Evolutionary conservation across 345 rosid genomes (phyloP), one percentile per base, ranked within the genome.

Genomic region (Syzygium jambos): DNA sequence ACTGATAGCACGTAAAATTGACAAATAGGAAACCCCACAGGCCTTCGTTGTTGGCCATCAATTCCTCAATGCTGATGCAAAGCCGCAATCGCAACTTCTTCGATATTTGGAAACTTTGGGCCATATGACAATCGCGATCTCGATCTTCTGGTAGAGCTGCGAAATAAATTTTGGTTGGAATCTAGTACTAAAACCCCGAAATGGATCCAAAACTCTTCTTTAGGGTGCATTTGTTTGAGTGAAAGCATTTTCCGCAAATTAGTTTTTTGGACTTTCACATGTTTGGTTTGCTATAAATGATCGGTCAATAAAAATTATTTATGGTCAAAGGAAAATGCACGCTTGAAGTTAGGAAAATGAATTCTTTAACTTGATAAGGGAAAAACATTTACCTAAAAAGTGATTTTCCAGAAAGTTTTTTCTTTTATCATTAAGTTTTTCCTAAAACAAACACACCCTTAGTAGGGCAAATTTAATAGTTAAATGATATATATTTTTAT

Each of bases 271-370:
- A 61, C 38, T 61, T n/a, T 61, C 21, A 14, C 1, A 9, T 63
- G 10, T n/a, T 63, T 6, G 38, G 21, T 0, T 63, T 0, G 11
- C 5, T 14, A 1, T 29, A 63, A 29, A 17, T 63, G 10, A 63
- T 7, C 16, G 16, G 15, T 29, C 9, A 5, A 27, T 0, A 2
- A 63, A 63, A n/a, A 63, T 15, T 2, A 63, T 63, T 63, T 61
- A 61, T 0, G 0, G 16, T 61, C 4, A 63, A 63, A 63, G 2
- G 11, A 63, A 63, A 63, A 29, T 30, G 19, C 38, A 63, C 8
- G 38, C 38, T n/a, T n/a, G 1, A 63, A 13, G 38, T 63, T n/a
- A 63, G 38, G 38, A 63, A 61, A 14, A 63, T 29, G 1, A 63
- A 63, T 63, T 52, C 7, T 52, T 52, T 15, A 52, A 52, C 19